These are phyloP conservation scores for Taphrina deformans DNA, from an alignment of 1,139 yeast genomes.

Conservation along the genomic window DNA sequence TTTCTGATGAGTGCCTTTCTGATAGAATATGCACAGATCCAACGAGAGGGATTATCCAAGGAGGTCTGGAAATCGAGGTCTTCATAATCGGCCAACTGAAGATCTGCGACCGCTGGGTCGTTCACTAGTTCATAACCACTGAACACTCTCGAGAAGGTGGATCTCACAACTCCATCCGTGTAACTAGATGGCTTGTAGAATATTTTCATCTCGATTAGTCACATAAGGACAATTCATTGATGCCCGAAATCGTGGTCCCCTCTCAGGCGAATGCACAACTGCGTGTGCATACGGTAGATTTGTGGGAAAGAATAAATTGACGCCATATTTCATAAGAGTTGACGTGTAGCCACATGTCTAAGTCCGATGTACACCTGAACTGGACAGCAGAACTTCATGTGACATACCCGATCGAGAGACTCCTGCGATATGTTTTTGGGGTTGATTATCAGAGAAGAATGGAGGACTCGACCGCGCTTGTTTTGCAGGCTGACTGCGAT, in stretches of 20 bases:
- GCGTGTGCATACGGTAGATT: no score
- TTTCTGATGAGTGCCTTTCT: slow-evolving; percentile 86
- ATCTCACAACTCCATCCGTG: neutral
- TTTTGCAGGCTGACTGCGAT: no score
- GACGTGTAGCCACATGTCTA: neutral
- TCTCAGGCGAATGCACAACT: no score
- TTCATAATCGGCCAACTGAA: slow-evolving; percentile 90
- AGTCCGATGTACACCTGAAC: no score
- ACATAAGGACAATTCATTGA: neutral
- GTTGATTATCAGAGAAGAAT: no score
- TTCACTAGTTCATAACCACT: slow-evolving; percentile 12
- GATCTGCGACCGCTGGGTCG: slow-evolving; percentile 46
- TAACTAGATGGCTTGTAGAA: slow-evolving; percentile 1
- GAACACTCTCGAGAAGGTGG: neutral
- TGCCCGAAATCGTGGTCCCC: neutral
- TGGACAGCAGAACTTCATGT: no score
- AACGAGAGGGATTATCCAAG: slow-evolving; percentile 51
- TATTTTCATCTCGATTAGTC: slow-evolving; percentile 5
- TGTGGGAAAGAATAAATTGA: neutral
- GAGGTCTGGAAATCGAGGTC: slow-evolving; percentile 72
- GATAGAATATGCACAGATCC: slow-evolving; percentile 46
- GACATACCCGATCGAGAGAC: no score
- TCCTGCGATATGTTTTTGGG: no score
- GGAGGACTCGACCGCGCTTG: no score
- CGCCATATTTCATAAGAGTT: neutral